Conservation (phyloP, 1,284 basidiomycete genomes). For the Wallemia hederae region DNA sequence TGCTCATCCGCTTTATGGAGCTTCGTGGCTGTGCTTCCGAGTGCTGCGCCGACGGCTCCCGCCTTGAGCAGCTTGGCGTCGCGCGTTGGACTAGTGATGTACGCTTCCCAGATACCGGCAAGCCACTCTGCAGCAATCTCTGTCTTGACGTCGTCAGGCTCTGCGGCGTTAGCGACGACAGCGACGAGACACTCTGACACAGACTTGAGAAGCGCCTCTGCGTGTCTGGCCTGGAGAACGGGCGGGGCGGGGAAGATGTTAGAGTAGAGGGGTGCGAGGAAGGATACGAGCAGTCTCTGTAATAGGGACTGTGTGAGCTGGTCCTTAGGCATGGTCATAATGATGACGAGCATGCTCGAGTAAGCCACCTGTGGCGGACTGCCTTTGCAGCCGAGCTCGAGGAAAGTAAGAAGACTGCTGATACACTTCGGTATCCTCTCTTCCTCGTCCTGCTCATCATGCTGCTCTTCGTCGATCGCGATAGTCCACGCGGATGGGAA, state of each 20-base stretch:
- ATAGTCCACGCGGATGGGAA: slow-evolving; percentile 6
- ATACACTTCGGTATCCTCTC: slow-evolving; percentile 10
- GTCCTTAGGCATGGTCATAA: slow-evolving; percentile 41
- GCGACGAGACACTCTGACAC: slow-evolving; percentile 2
- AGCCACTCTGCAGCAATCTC: not conserved
- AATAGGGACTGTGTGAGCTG: slow-evolving; percentile 17
- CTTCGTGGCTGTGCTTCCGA: too few relatives aligned
- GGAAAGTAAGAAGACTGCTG: slow-evolving; percentile 32
- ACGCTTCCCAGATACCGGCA: not conserved
- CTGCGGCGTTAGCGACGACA: not conserved
- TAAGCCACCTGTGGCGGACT: slow-evolving; percentile 39
- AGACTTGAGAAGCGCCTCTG: slow-evolving; percentile 7
- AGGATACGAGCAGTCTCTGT: not conserved
- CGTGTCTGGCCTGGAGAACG: slow-evolving; percentile 4
- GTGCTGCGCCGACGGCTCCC: not conserved
- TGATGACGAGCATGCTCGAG: slow-evolving; percentile 38
- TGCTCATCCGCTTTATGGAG: too few relatives aligned
- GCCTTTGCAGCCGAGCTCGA: slow-evolving; percentile 40
- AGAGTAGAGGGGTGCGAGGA: slow-evolving; percentile 2
- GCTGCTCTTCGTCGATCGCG: not conserved
- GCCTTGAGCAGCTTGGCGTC: not conserved
- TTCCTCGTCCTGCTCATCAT: slow-evolving; percentile 7
- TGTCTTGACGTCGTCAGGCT: not conserved
- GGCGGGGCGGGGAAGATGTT: slow-evolving; percentile 2
- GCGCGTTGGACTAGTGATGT: not conserved